Evolutionary conservation across 805 yeast genomes (phyloP).

Genomic region (Tanozyma kutaoensis): DNA sequence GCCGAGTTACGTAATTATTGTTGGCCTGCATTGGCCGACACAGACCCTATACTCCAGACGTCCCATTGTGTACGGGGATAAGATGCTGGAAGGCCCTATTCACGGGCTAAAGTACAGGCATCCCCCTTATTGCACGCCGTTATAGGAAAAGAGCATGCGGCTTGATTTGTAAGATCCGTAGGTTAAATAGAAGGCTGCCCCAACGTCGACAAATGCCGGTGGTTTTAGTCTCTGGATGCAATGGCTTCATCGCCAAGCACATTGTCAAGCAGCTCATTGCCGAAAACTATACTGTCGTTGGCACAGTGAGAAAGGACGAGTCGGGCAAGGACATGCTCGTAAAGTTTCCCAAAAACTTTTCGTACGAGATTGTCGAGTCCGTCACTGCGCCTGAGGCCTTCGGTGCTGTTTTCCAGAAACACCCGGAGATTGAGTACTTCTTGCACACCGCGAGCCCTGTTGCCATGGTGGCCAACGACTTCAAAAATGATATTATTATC

Average conservation of each 20-base stretch:
- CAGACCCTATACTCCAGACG: too few species aligned
- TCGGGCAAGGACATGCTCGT: constrained; percentile 8
- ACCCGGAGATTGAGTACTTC: not conserved
- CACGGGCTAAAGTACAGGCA: too few species aligned
- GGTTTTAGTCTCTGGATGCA: constrained; percentile 40
- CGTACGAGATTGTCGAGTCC: too few species aligned
- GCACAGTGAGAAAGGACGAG: constrained; percentile 42
- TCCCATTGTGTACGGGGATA: too few species aligned
- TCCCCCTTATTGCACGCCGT: too few species aligned
- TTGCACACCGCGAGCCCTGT: not conserved
- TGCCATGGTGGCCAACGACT: not conserved
- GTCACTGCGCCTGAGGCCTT: constrained; percentile 33
- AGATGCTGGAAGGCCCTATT: too few species aligned
- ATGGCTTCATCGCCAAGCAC: constrained; percentile 42
- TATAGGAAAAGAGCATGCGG: too few species aligned
- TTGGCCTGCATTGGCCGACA: too few species aligned
- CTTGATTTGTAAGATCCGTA: too few species aligned
- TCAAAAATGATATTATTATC: not conserved
- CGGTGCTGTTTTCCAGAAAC: constrained; percentile 25
- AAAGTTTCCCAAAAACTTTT: constrained; percentile 18
- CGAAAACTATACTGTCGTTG: constrained; percentile 32
- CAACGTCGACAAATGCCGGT: too few species aligned
- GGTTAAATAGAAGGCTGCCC: too few species aligned
- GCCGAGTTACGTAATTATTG: too few species aligned
- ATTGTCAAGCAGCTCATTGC: constrained; percentile 26